Conservation (phyloP, 192 early-diverging fungal species). For the Spinellus fusiger region DNA sequence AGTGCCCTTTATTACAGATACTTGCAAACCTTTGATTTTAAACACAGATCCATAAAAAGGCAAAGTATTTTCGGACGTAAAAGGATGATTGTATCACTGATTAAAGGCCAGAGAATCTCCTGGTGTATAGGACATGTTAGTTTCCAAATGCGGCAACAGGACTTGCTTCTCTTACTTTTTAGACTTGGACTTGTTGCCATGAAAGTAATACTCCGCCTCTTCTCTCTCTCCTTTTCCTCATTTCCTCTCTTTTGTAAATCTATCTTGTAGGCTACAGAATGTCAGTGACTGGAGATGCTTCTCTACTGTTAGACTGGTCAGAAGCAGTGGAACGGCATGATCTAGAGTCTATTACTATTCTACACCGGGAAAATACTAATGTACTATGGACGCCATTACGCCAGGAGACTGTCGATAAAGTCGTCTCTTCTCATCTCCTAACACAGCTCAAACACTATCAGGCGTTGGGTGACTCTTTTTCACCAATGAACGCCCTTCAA, state of each 20-base stretch:
- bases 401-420: not conserved
- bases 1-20: too few relatives aligned
- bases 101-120: too few relatives aligned
- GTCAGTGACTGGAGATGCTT: conserved; percentile 6
- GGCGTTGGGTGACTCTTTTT: conserved; percentile 6
- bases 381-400: conserved; percentile 11
- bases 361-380: conserved; percentile 4
- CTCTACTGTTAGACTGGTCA: conserved; percentile 10
- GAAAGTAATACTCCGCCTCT: not conserved
- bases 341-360: not conserved
- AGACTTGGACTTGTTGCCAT: not conserved
- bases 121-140: too few relatives aligned
- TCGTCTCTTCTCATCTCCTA: conserved; percentile 4
- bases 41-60: too few relatives aligned
- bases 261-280: conserved; percentile 6
- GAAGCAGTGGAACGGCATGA: not conserved
- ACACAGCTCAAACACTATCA: not conserved
- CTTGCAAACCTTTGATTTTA: too few relatives aligned
- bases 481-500: conserved; percentile 10
- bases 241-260: not conserved
- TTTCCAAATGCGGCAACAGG: not conserved
- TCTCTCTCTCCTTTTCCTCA: not conserved
- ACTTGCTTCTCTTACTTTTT: not conserved
- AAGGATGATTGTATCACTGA: too few relatives aligned
- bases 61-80: too few relatives aligned